Conservation (phyloP, 176 grass and related monocot genomes). For the Dendrocalamus sinicus region DNA sequence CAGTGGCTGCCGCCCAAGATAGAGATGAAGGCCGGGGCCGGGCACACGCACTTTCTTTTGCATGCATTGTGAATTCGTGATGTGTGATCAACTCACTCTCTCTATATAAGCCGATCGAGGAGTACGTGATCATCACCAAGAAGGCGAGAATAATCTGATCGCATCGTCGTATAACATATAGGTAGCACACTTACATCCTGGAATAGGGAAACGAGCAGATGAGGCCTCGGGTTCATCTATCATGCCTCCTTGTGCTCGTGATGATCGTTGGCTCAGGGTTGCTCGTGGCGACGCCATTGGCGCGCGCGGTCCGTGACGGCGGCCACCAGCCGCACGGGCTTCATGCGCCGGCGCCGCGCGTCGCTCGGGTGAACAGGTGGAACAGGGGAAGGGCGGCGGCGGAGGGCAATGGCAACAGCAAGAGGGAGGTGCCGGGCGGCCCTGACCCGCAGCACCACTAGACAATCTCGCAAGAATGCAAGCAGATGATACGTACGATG, state of each 20-base stretch:
- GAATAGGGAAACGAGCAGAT: neutral
- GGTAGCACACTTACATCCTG: neutral
- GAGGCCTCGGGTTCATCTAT: neutral
- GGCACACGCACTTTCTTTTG: neutral
- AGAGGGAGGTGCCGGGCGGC: slow-evolving; percentile 53
- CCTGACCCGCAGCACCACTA: slow-evolving; percentile 59
- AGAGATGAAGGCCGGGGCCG: neutral
- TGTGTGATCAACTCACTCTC: neutral
- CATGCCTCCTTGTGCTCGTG: slow-evolving; percentile 10
- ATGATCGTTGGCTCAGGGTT: neutral
- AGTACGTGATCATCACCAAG: neutral
- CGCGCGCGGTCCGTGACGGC: neutral
- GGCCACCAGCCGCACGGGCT: neutral
- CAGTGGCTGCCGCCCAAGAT: neutral
- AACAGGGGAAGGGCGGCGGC: neutral
- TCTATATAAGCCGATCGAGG: slow-evolving; percentile 11
- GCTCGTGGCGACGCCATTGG: neutral
- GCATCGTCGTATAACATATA: neutral
- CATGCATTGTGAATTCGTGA: neutral
- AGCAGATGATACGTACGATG: neutral
- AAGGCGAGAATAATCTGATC: neutral
- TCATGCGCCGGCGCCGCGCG: neutral
- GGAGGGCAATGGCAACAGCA: neutral
- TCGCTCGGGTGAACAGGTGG: neutral
- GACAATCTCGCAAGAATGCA: neutral